Conservation (phyloP, 2,329 filamentous ascomycete species). For the Pyrenophora teres region DNA sequence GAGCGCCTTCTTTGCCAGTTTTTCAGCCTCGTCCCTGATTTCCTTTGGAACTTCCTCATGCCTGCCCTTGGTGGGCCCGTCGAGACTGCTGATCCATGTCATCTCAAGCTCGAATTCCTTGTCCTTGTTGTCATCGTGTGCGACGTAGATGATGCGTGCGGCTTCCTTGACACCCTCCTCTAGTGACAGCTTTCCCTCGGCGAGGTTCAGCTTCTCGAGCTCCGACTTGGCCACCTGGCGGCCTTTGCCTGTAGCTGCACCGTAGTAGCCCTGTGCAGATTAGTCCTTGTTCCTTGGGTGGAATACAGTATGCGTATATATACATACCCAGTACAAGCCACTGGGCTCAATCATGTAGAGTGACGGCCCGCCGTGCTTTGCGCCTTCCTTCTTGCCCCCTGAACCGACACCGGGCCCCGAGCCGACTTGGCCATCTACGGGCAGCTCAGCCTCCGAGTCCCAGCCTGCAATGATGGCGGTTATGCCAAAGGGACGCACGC, state of each 20-base stretch:
- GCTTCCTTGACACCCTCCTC: conserved; percentile 93
- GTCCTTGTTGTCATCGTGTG: conserved; percentile 98
- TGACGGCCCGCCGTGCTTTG: conserved; percentile 83
- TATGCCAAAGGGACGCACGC: conserved; percentile 94
- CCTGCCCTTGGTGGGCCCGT: conserved; percentile 87
- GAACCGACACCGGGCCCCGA: conserved; percentile 76
- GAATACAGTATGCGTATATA: background rate
- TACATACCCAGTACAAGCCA: conserved; percentile 83
- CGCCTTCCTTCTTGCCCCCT: conserved; percentile 77
- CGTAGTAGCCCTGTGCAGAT: conserved; percentile 80
- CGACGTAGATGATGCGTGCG: conserved; percentile 93
- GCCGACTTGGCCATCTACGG: conserved; percentile 90
- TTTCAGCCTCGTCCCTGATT: conserved; percentile 87
- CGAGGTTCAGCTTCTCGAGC: conserved; percentile 94
- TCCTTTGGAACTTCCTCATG: conserved; percentile 94
- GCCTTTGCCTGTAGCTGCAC: conserved; percentile 95
- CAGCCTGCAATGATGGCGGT: conserved; percentile 92
- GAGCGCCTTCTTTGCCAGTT: conserved; percentile 85
- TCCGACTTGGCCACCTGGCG: conserved; percentile 96
- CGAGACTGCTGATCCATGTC: conserved; percentile 89
- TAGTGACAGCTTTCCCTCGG: conserved; percentile 75
- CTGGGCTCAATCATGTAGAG: conserved; percentile 99
- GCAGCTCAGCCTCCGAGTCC: conserved; percentile 83
- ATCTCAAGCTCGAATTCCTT: conserved; percentile 99
- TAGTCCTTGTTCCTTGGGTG: conserved; percentile 2